Evolutionary conservation across 768 basidiomycete genomes (phyloP).

Genomic region (Suillus americanus): DNA sequence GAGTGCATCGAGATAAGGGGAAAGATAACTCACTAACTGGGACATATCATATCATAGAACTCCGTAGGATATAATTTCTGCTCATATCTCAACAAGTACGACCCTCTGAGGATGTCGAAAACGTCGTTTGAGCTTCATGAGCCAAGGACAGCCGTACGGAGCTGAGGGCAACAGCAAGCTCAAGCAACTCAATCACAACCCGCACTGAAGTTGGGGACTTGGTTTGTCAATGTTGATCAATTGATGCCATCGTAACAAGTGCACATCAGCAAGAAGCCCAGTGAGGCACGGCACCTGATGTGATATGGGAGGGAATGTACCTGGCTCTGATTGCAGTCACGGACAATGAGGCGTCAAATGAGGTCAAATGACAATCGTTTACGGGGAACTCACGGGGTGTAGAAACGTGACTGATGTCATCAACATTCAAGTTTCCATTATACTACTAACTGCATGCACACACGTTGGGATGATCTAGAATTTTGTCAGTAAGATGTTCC

Average conservation of each 20-base stretch:
- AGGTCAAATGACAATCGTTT: not conserved
- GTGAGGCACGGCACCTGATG: not conserved
- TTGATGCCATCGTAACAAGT: not conserved
- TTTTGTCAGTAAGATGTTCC: not conserved
- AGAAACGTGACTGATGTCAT: not conserved
- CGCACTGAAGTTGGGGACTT: not conserved
- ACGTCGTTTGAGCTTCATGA: not conserved
- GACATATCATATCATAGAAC: not conserved
- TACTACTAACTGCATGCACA: not conserved
- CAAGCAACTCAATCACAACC: not conserved
- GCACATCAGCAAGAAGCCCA: not conserved
- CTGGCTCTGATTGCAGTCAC: not conserved
- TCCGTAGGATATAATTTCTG: not conserved
- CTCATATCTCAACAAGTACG: not conserved
- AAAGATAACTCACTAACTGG: not conserved
- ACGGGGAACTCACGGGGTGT: not conserved
- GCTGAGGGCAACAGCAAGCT: not conserved
- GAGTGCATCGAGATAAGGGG: not conserved
- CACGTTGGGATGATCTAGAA: not conserved
- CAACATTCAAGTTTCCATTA: not conserved
- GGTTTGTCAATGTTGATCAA: not conserved
- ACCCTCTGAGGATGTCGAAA: not conserved
- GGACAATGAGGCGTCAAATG: slow-evolving; percentile 3
- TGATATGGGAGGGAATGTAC: not conserved
- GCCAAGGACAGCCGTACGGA: not conserved